Evolutionary conservation across 75 land plant genomes (phyloP).

Genomic region (Chamaecyparis obtusa): DNA sequence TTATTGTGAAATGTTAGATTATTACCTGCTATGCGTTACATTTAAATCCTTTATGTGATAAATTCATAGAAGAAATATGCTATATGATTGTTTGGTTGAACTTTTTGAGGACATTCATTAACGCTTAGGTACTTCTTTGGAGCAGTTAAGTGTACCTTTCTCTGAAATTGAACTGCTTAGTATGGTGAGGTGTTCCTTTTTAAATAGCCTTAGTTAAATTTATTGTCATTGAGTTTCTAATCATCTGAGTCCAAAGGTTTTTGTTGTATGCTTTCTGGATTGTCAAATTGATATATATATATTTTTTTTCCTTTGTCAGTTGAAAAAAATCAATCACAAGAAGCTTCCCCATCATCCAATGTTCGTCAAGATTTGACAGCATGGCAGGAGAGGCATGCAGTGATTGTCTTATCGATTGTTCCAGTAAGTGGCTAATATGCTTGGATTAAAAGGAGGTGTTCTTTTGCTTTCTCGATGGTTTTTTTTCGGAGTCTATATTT

Average conservation of each 20-base stretch:
- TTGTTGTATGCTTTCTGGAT: not conserved
- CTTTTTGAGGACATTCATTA: not conserved
- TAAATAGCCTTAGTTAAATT: not conserved
- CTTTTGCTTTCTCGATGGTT: not conserved
- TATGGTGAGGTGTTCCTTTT: not conserved
- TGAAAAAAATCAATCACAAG: slow-evolving; percentile 47
- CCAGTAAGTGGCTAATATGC: slow-evolving; percentile 43
- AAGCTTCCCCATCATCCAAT: slow-evolving; percentile 56
- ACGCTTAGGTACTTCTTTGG: not conserved
- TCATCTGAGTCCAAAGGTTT: not conserved
- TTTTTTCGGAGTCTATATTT: not conserved
- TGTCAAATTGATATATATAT: not conserved
- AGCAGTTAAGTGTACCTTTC: not conserved
- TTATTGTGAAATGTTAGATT: not conserved
- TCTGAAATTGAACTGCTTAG: not conserved
- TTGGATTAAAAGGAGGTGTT: not conserved
- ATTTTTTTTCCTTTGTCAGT: not conserved
- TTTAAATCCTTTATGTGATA: not conserved
- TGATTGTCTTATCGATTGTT: slow-evolving; percentile 73
- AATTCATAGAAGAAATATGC: not conserved
- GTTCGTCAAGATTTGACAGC: slow-evolving; percentile 76
- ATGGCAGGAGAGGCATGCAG: slow-evolving; percentile 93
- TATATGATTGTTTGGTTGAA: not conserved
- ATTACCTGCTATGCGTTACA: not conserved
- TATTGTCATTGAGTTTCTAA: not conserved